These are phyloP conservation scores for Prunus dulcis DNA, from an alignment of 306 rosid species.

Conservation along the genomic window DNA sequence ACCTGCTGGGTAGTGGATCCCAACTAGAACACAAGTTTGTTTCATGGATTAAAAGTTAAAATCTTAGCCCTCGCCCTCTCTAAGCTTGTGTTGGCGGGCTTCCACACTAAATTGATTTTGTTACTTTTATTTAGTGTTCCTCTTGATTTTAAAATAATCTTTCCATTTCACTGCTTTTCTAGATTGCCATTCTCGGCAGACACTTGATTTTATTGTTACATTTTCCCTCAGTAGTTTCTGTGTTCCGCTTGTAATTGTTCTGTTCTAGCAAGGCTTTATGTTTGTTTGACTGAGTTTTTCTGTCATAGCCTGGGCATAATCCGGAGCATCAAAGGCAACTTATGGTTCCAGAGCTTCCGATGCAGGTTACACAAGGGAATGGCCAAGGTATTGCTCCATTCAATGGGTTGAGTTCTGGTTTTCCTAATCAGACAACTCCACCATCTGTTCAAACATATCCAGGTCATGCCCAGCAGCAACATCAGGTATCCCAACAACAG, in stretches of 20 bases:
- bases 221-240: background rate
- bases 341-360: slow-evolving; percentile 72
- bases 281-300: slow-evolving; percentile 10
- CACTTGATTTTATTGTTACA: background rate
- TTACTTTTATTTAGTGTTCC: background rate
- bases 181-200: background rate
- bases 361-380: slow-evolving; percentile 77
- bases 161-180: background rate
- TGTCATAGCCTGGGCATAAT: slow-evolving; percentile 75
- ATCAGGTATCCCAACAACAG: slow-evolving; percentile 77
- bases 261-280: background rate
- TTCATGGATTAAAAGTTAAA: background rate
- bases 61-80: background rate
- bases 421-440: slow-evolving; percentile 69
- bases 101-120: background rate
- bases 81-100: background rate
- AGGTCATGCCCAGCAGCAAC: slow-evolving; percentile 76
- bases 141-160: background rate
- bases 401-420: slow-evolving; percentile 76
- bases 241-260: background rate
- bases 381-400: slow-evolving; percentile 69
- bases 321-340: slow-evolving; percentile 85
- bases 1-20: background rate
- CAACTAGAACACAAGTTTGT: background rate
- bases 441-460: slow-evolving; percentile 67